Conservation (phyloP, 129 eudicot species). For the Flaveria bidentis region DNA sequence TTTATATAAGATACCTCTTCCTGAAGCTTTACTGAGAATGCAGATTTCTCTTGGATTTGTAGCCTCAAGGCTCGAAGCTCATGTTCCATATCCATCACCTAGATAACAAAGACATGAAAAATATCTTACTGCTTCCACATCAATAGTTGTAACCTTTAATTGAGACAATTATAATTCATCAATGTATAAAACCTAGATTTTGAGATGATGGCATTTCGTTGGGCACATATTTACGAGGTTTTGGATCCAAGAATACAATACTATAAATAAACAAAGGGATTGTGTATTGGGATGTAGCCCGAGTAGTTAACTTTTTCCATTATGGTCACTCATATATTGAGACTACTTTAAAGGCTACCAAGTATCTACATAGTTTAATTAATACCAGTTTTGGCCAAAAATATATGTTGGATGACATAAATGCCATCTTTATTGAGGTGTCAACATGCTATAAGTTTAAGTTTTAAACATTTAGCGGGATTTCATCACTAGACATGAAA, state of each 20-base stretch:
- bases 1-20: conserved; percentile 62
- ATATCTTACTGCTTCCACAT: not conserved
- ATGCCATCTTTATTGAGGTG: not conserved
- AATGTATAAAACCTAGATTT: conserved; percentile 19
- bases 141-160: not conserved
- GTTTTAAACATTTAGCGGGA: not conserved
- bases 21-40: conserved; percentile 78
- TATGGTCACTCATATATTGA: not conserved
- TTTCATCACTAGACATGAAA: not conserved
- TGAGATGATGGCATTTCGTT: not conserved
- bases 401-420: not conserved
- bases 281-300: not conserved
- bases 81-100: conserved; percentile 98
- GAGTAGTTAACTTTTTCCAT: not conserved
- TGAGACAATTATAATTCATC: conserved; percentile 5
- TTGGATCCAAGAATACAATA: conserved; percentile 3
- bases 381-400: not conserved
- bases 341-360: not conserved
- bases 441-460: not conserved
- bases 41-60: conserved; percentile 81
- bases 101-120: conserved; percentile 21
- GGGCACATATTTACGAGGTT: not conserved
- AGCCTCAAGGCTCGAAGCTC: conserved; percentile 87
- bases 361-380: not conserved
- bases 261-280: not conserved